Evolutionary conservation across 225 moss, liverwort and hornwort genomes (phyloP).

Genomic region (Takakia lepidozioides): DNA sequence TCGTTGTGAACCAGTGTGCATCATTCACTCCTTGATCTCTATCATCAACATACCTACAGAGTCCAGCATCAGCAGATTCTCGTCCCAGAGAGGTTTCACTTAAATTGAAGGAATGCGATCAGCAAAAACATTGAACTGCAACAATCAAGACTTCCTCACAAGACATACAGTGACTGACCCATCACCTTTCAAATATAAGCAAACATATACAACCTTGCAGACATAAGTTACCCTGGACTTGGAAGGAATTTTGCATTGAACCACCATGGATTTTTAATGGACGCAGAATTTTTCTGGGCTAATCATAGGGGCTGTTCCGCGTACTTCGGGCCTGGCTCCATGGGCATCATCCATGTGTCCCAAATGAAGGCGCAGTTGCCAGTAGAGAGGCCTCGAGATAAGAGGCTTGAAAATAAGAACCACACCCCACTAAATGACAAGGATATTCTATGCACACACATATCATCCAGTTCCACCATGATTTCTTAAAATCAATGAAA

Average conservation of each 20-base stretch:
- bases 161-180: too few species aligned
- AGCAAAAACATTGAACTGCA: too few species aligned
- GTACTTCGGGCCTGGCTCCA: constrained; percentile 51
- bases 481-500: too few species aligned
- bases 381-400: constrained; percentile 86
- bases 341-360: constrained; percentile 90
- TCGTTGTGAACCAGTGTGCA: constrained; percentile 75
- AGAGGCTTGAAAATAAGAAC: too few species aligned
- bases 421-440: constrained; percentile 79
- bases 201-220: too few species aligned
- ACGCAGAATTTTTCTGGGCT: constrained; percentile 35
- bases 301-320: constrained; percentile 35
- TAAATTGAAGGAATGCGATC: too few species aligned
- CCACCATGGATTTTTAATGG: constrained; percentile 74
- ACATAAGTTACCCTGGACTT: constrained; percentile 73
- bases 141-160: too few species aligned
- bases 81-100: too few species aligned
- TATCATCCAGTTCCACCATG: too few species aligned
- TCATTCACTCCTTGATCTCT: constrained; percentile 95
- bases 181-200: too few species aligned
- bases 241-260: constrained; percentile 82
- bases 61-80: too few species aligned
- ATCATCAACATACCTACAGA: constrained; percentile 64
- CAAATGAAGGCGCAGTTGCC: constrained; percentile 76
- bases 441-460: too few species aligned